phyloP scores from a whole-genome alignment of 495 filamentous ascomycete genomes.

The Aspergillus funiculosus region DNA sequence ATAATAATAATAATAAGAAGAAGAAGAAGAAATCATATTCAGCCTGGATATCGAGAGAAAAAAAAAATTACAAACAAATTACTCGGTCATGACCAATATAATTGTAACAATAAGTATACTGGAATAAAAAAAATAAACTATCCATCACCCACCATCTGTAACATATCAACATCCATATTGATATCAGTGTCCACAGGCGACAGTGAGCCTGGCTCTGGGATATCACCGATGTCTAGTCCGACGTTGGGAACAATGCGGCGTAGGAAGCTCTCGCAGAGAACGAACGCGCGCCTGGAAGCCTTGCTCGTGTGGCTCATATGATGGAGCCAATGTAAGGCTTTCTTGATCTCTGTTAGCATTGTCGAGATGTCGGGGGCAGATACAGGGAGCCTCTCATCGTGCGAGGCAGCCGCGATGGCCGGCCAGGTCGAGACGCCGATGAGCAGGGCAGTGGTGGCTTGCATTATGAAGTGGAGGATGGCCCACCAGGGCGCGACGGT shows the following conservation, averaged over 20 bases:
- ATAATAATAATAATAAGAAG: too few species aligned
- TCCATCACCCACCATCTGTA: conserved; percentile 5
- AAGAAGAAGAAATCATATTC: too few species aligned
- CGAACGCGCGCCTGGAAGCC: conserved; percentile 45
- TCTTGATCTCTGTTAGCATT: conserved; percentile 40
- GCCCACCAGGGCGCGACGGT: conserved; percentile 55
- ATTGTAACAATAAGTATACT: too few species aligned
- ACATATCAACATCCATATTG: not conserved
- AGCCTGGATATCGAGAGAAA: too few species aligned
- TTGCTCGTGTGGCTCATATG: conserved; percentile 35
- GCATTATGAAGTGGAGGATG: conserved; percentile 56
- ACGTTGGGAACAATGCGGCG: conserved; percentile 26
- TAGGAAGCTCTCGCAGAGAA: conserved; percentile 31
- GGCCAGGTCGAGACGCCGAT: conserved; percentile 43
- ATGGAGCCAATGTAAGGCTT: conserved; percentile 46
- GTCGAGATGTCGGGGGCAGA: conserved; percentile 20
- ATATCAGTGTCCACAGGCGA: not conserved
- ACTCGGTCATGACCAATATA: too few species aligned
- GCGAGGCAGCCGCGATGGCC: not conserved
- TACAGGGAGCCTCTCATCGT: not conserved
- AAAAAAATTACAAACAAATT: too few species aligned
- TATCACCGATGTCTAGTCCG: conserved; percentile 27
- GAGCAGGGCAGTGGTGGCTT: conserved; percentile 53
- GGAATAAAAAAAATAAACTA: conserved; percentile 10
- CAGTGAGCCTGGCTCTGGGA: conserved; percentile 19